These are phyloP conservation scores for Cryptosporidium tyzzeri DNA, from an alignment of 169 alveolate genomes.

Conservation along the genomic window DNA sequence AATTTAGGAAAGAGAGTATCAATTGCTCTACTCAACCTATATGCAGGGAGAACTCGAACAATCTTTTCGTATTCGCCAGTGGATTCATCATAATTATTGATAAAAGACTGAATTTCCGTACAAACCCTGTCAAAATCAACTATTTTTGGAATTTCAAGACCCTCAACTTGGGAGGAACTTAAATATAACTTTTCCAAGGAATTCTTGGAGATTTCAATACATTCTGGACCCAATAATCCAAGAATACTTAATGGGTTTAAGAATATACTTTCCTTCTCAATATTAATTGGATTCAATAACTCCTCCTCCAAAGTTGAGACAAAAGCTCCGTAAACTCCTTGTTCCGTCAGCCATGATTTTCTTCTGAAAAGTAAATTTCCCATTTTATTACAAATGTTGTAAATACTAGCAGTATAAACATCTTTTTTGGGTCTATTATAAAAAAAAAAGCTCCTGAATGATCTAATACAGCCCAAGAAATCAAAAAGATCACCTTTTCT, in stretches of 20 bases:
- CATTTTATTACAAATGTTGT: slow-evolving; percentile 34
- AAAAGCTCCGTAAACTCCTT: slow-evolving; percentile 14
- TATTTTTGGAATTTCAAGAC: slow-evolving; percentile 4
- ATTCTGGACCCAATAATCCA: not conserved
- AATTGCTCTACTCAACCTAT: slow-evolving; percentile 6
- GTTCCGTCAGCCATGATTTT: slow-evolving; percentile 19
- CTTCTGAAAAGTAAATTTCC: slow-evolving; percentile 20
- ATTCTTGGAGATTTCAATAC: not conserved
- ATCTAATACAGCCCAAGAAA: slow-evolving; percentile 38
- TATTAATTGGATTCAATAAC: slow-evolving; percentile 4
- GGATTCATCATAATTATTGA: not conserved
- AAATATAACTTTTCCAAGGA: not conserved
- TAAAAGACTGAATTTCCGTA: not conserved
- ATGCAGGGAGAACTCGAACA: slow-evolving; percentile 20
- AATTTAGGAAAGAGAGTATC: slow-evolving; percentile 15
- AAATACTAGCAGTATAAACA: slow-evolving; percentile 11
- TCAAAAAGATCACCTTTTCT: slow-evolving; percentile 38
- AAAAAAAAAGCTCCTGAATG: slow-evolving; percentile 38
- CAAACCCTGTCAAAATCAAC: slow-evolving; percentile 1
- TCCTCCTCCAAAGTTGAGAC: slow-evolving; percentile 32
- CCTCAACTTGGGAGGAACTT: not conserved
- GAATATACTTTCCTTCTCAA: not conserved
- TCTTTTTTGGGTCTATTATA: slow-evolving; percentile 15
- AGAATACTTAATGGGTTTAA: not conserved
- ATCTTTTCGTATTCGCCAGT: slow-evolving; percentile 6